phyloP scores from a whole-genome alignment of 768 basidiomycete genomes.

The Guyanaporus albipodus region DNA sequence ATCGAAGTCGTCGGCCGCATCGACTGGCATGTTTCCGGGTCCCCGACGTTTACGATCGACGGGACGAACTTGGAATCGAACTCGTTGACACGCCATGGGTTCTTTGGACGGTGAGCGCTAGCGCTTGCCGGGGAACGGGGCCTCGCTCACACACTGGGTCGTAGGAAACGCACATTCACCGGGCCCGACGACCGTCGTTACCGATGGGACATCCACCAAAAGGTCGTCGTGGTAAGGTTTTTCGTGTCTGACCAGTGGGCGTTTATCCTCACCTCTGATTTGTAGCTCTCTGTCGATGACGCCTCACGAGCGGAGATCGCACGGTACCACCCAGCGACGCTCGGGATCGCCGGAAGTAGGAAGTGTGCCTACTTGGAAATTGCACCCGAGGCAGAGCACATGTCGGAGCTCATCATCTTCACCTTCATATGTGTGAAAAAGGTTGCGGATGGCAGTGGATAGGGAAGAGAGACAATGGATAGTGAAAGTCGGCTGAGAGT shows the following conservation, averaged over 20 bases:
- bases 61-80: constrained; percentile 25
- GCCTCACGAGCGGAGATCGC: constrained; percentile 11
- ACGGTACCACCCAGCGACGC: constrained; percentile 20
- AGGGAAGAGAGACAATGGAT: constrained; percentile 12
- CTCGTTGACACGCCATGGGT: constrained; percentile 22
- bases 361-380: constrained; percentile 22
- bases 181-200: constrained; percentile 32
- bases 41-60: constrained; percentile 29
- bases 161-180: constrained; percentile 27
- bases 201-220: constrained; percentile 25
- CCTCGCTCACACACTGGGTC: too few species aligned
- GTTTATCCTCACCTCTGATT: not conserved
- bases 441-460: constrained; percentile 26
- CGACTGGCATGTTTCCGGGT: constrained; percentile 28
- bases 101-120: constrained; percentile 13
- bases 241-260: not conserved
- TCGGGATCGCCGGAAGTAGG: constrained; percentile 25
- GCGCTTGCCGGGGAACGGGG: too few species aligned
- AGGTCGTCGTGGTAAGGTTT: constrained; percentile 13
- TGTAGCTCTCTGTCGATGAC: constrained; percentile 21
- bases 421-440: constrained; percentile 32
- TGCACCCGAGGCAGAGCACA: constrained; percentile 18
- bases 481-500: too few species aligned
- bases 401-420: constrained; percentile 24
- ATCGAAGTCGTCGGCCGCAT: constrained; percentile 31